phyloP scores from a whole-genome alignment of 176 grass and related monocot genomes.

The Carex scoparia region DNA sequence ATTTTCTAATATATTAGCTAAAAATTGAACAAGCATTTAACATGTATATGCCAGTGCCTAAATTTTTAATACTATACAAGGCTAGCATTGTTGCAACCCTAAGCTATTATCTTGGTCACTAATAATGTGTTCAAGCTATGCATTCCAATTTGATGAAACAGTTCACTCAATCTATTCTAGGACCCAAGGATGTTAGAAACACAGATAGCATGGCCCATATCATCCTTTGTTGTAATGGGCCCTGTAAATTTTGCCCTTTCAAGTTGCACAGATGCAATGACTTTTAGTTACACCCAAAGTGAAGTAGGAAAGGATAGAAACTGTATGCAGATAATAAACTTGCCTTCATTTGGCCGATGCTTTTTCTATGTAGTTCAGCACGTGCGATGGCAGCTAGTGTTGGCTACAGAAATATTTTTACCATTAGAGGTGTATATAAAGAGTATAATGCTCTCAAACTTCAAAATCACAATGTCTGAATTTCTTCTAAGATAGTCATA shows the following conservation, averaged over 20 bases:
- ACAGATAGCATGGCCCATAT: background rate
- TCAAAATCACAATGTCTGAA: background rate
- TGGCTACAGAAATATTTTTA: conserved; percentile 46
- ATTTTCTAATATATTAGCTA: conserved; percentile 7
- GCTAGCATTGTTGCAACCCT: background rate
- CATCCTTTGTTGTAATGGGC: background rate
- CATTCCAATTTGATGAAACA: background rate
- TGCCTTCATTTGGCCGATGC: conserved; percentile 92
- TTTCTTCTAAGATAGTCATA: background rate
- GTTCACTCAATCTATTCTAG: background rate
- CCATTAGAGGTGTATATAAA: conserved; percentile 19
- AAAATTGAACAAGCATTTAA: background rate
- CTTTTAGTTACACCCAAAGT: background rate
- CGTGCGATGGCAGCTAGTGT: conserved; percentile 53
- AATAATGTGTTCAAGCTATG: background rate
- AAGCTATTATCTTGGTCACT: background rate
- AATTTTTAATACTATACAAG: background rate
- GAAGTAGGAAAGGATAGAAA: background rate
- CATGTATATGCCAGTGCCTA: background rate
- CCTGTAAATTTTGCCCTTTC: background rate
- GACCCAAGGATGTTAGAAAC: background rate
- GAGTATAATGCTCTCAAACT: background rate
- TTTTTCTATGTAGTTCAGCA: conserved; percentile 84
- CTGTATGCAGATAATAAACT: background rate
- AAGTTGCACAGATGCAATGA: background rate